These are phyloP conservation scores for Marasmius sp. DNA, from an alignment of 1,284 basidiomycete species.

Conservation along the genomic window DNA sequence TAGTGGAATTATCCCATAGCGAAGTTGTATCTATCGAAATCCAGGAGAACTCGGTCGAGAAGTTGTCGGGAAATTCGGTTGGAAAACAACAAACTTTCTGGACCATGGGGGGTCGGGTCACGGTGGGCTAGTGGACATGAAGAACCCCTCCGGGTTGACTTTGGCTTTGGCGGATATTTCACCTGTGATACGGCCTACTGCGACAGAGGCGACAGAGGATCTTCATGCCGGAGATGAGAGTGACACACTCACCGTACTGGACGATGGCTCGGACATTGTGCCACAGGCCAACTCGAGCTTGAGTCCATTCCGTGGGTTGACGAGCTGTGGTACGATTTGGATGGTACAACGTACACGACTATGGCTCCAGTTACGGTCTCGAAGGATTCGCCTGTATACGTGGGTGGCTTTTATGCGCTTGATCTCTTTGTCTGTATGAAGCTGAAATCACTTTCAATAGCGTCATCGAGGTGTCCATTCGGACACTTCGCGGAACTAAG, in stretches of 20 bases:
- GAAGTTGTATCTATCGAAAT: no score
- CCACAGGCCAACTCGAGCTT: conserved; percentile 73
- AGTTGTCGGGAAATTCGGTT: no score
- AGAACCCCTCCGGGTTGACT: background rate
- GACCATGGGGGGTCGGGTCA: conserved; percentile 32
- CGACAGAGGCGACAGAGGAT: conserved; percentile 53
- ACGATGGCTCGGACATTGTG: conserved; percentile 55
- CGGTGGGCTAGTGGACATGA: background rate
- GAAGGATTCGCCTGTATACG: conserved; percentile 63
- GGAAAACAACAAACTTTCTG: no score
- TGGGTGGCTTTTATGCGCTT: conserved; percentile 32
- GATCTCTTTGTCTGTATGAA: background rate
- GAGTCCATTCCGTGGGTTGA: conserved; percentile 78
- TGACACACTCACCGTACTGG: conserved; percentile 66
- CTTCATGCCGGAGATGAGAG: conserved; percentile 60
- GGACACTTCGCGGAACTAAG: conserved; percentile 57
- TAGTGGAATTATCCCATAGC: no score
- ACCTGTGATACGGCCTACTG: conserved; percentile 31
- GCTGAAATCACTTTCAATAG: conserved; percentile 32
- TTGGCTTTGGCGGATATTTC: background rate
- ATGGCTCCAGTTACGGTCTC: conserved; percentile 58
- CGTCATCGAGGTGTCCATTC: conserved; percentile 80
- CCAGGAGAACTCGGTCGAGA: no score
- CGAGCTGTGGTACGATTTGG: conserved; percentile 71
- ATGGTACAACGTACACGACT: conserved; percentile 51